These are phyloP conservation scores for Mediolabrus comicus DNA, from an alignment of 108 stramenopile genomes.

Conservation along the genomic window DNA sequence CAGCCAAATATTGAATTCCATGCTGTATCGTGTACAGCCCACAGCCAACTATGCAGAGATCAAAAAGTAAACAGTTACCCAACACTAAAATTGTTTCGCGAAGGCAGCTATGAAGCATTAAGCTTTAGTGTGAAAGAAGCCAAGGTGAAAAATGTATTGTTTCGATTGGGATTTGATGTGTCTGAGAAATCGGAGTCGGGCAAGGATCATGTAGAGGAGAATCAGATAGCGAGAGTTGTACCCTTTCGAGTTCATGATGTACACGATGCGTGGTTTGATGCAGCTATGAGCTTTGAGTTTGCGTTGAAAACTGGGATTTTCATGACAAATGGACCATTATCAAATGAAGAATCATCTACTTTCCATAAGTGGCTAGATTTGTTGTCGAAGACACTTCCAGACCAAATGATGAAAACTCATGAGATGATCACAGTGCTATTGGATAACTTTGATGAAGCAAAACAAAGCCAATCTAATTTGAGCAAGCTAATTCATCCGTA, in stretches of 20 bases:
- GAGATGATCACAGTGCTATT: constrained; percentile 39
- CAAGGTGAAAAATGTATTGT: constrained; percentile 39
- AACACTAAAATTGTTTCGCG: constrained; percentile 44
- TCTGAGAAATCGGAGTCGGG: background rate
- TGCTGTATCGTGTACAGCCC: constrained; percentile 77
- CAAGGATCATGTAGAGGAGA: background rate
- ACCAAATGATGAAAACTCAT: constrained; percentile 57
- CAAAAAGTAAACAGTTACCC: constrained; percentile 55
- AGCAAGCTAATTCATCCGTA: constrained; percentile 27
- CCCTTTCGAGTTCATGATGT: constrained; percentile 46
- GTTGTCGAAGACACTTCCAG: constrained; percentile 52
- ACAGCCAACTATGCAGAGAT: constrained; percentile 55
- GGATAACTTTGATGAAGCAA: constrained; percentile 47
- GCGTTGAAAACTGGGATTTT: constrained; percentile 66
- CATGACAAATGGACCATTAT: constrained; percentile 47
- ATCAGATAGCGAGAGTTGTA: constrained; percentile 9
- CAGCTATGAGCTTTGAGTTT: constrained; percentile 69
- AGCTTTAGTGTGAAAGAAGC: constrained; percentile 13
- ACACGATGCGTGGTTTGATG: constrained; percentile 68
- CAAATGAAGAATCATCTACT: constrained; percentile 32
- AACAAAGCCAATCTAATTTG: constrained; percentile 42
- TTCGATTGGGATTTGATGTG: constrained; percentile 26
- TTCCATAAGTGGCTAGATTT: constrained; percentile 61
- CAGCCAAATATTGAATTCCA: constrained; percentile 53
- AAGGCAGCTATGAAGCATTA: constrained; percentile 40